Evolutionary conservation across 495 filamentous ascomycete species (phyloP).

Genomic region (Glutinoglossum americanum): DNA sequence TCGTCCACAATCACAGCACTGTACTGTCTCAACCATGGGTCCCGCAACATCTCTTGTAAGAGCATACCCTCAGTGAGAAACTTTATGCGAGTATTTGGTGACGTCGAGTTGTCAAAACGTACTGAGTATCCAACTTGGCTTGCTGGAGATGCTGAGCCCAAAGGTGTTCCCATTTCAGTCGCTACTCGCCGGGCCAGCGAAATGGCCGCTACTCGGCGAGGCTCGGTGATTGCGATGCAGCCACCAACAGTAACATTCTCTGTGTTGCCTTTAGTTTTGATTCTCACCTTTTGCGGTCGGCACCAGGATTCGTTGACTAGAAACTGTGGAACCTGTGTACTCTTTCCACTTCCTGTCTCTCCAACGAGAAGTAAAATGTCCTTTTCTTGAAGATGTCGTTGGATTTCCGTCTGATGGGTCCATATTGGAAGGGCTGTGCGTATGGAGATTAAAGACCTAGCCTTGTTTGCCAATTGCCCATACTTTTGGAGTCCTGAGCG

Average conservation of each 20-base stretch:
- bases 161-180: slow-evolving; percentile 67
- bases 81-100: slow-evolving; percentile 61
- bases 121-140: slow-evolving; percentile 84
- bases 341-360: slow-evolving; percentile 92
- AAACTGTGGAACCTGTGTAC: slow-evolving; percentile 90
- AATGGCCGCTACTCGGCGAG: slow-evolving; percentile 83
- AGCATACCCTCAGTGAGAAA: slow-evolving; percentile 95
- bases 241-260: slow-evolving; percentile 41
- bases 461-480: slow-evolving; percentile 20
- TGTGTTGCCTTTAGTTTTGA: slow-evolving; percentile 21
- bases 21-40: slow-evolving; percentile 65
- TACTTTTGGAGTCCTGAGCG: not conserved
- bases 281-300: not conserved
- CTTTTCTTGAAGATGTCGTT: slow-evolving; percentile 35
- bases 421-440: slow-evolving; percentile 65
- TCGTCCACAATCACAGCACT: slow-evolving; percentile 87
- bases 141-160: slow-evolving; percentile 38
- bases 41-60: slow-evolving; percentile 77
- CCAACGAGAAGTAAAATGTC: slow-evolving; percentile 74
- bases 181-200: slow-evolving; percentile 78
- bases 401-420: slow-evolving; percentile 46
- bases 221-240: slow-evolving; percentile 88
- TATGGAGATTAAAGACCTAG: slow-evolving; percentile 25
- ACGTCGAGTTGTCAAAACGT: slow-evolving; percentile 68
- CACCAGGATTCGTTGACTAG: slow-evolving; percentile 66